These are phyloP conservation scores for Acer yangbiense DNA, from an alignment of 345 rosid species.

Conservation along the genomic window DNA sequence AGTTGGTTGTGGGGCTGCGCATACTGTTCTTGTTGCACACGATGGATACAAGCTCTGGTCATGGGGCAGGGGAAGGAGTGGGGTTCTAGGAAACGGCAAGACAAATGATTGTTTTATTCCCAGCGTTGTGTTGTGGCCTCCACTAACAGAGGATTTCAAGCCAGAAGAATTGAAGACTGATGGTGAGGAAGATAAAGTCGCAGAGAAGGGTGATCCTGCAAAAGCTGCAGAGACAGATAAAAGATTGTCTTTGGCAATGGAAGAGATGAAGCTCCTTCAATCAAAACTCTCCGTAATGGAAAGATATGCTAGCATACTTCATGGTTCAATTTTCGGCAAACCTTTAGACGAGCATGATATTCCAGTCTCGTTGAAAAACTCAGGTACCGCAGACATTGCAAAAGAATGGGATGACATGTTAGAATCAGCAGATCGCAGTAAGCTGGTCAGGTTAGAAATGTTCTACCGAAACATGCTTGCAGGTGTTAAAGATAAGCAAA, in stretches of 20 bases:
- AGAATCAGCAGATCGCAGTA: slow-evolving; percentile 65
- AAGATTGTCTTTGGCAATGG: slow-evolving; percentile 54
- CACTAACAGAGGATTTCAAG: slow-evolving; percentile 39
- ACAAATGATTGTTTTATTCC: slow-evolving; percentile 52
- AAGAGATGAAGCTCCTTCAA: slow-evolving; percentile 68
- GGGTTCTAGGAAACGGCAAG: slow-evolving; percentile 78
- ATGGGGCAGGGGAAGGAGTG: slow-evolving; percentile 94
- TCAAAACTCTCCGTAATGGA: slow-evolving; percentile 68
- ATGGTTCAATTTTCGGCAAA: slow-evolving; percentile 75
- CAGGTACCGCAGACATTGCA: slow-evolving; percentile 59
- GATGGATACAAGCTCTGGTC: slow-evolving; percentile 85
- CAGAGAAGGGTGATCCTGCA: slow-evolving; percentile 29
- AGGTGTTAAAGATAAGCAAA: slow-evolving; percentile 78
- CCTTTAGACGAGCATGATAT: slow-evolving; percentile 75
- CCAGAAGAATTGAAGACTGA: slow-evolving; percentile 28
- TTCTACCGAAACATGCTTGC: slow-evolving; percentile 74
- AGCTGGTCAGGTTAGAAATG: slow-evolving; percentile 72
- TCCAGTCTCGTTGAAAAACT: slow-evolving; percentile 49
- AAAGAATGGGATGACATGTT: slow-evolving; percentile 83
- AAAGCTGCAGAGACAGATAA: slow-evolving; percentile 33
- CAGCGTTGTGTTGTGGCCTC: slow-evolving; percentile 62
- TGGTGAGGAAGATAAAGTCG: slow-evolving; percentile 24
- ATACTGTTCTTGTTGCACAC: slow-evolving; percentile 71
- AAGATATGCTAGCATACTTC: slow-evolving; percentile 77
- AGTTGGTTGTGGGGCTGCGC: slow-evolving; percentile 89